Base-by-base conservation (phyloP, 345 rosid species). In the Psidium guajava region DNA sequence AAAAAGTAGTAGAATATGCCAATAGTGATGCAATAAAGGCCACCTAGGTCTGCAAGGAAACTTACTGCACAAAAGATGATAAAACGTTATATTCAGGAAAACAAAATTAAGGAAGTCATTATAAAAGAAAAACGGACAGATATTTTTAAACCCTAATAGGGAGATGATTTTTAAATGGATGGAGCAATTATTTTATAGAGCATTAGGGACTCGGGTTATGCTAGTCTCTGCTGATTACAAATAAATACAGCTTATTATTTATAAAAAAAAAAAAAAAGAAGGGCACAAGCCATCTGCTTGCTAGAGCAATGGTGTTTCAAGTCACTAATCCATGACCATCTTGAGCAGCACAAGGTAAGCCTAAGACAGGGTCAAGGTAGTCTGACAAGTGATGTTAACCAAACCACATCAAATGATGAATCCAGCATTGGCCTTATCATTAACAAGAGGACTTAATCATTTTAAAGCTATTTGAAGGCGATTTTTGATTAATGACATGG, bases 41-140 rank as follows among this genome's bases (percentile, higher is more conserved):
- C 99, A 89, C 99, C 99, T 89, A 97, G 98, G 88, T 97, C 98
- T 0, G 99, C 99, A 82, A 97, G 95, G 93, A 97, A 96, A 93
- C 96, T 92, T 90, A 97, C 99, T 97, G 95, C 94, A 91, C 86
- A 55, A 87, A 82, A 87, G 77, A 83, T 82, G 15, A 85, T 6
- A 75, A 80, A 50, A 73, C 2, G 25, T 81, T 16, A 54, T 56
- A 75, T 53, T 25, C 58, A 54, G 80, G 25, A 44, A 24, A n/a
- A 85, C 74, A 18, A 81, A 22, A 25, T 16, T 6, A 11, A 83
- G 21, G 64, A 50, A 80, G 53, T 82, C 55, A 82, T 51, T 42
- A 51, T 6, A n/a, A 51, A 28, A 28, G 42, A 28, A 53, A 53
- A 53, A 27, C 14, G 77, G 47, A 69, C 32, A 36, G 25, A 69